Evolutionary conservation across 441 rosid genomes (phyloP), one percentile per base, ranked within the genome.

Genomic region (Aleurites moluccanus): DNA sequence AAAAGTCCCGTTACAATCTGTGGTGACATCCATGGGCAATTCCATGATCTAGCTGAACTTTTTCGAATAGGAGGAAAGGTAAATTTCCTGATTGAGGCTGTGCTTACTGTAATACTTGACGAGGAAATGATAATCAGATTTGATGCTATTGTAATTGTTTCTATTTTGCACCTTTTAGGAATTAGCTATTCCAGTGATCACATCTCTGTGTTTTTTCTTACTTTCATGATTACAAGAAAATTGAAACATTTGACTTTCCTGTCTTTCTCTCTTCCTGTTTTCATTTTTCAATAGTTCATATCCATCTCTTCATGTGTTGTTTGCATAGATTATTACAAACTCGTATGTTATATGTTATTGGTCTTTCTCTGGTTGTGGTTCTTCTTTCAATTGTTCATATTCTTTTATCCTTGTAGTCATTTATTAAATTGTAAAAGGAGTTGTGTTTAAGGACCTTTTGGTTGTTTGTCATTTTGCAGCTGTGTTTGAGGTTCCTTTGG

Each of bases 11-110:
- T n/a, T n/a, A n/a, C n/a, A n/a, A n/a, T n/a, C n/a, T 91, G 97
- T 64, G 97, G 97, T 79, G 98, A 93, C 82, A 91, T 93, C 73
- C 98, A 93, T 44, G 96, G 94, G 74, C 98, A 93, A 81, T 93
- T 91, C 61, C 98, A 93, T 85, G 98, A 93, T 85, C 97, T 93
- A 78, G 97, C 97, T 0, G 98, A 93, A 85, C 98, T 93, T 80
- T 93, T 93, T 81, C 94, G 94, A 67, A 93, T 93, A 74, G 96
- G 98, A 4, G 97, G 98, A 78, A 91, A 88, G 97, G 98, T 93
- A 87, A 55, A 47, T 73, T 45, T 75, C 45, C 67, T 65, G 47
- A 59, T 45, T 53, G 25, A 40, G 25, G 47, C 16, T 44, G 68
- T 72, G 15, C 25, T 16, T 61, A 15, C 16, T 28, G 3, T 50